Evolutionary conservation across 495 filamentous ascomycete species (phyloP), one percentile per base, ranked within the genome.

Genomic region (Tuber aestivum): DNA sequence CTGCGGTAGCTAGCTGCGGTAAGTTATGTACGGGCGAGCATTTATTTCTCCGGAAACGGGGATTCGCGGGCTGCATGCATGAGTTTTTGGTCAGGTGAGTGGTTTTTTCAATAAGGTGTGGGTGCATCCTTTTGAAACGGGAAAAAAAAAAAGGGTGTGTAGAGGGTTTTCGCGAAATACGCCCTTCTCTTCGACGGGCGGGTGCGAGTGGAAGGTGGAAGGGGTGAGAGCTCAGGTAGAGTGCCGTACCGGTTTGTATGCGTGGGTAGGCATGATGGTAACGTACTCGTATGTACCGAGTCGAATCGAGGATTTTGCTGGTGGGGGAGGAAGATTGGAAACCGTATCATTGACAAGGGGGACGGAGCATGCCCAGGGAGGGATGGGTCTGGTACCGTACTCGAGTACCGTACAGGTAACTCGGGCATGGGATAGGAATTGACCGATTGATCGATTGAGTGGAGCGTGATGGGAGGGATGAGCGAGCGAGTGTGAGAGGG

Each of bases 1-100:
- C 56, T 32, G 56, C 56, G 56, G 56, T 65, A 56, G 8, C 9
- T 56, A 56, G 50, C 50, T 27, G n/a, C 50, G n/a, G 50, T 56
- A 56, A 12, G 50, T 27, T 65, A 65, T 65, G 56, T 65, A 32
- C 56, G 56, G 27, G 56, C 56, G n/a, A 65, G 56, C 27, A 65
- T 65, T 65, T n/a, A 65, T 65, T 65, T 65, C 56, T 65, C 56
- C 56, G 56, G 56, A 65, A 65, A 65, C 56, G 56, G 56, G 56
- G 56, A 65, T 65, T 65, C 56, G 56, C 56, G 56, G 56, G 56
- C 27, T 65, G 56, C 56, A 65, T 65, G 56, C 56, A 65, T 65
- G 56, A 32, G n/a, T 65, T 18, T 65, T 32, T 65, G 56, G 56
- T 65, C 56, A 65, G 56, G 56, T 65, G 56, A 65, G 56, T 65